Evolutionary conservation across 2,329 filamentous ascomycete species (phyloP), one percentile per base, ranked within the genome.

Genomic region (Chrysoporthe puriensis): DNA sequence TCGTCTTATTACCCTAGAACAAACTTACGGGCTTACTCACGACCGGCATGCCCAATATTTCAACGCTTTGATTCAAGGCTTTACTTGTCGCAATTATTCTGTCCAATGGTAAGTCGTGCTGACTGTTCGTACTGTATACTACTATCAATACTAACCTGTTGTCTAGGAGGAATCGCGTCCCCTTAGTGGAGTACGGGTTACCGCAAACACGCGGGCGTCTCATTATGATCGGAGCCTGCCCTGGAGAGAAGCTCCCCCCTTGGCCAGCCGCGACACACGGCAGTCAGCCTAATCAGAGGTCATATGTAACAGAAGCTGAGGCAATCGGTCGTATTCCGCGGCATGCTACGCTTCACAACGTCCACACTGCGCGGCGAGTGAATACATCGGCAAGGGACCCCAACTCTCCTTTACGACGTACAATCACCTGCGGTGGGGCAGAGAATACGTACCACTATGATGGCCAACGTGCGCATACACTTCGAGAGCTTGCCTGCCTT

Each of bases 1-100:
- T 0, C 83, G 93, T 0, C 73, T 96, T 0, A 85, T 92, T 1
- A 96, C 92, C 0, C 80, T 96, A 0, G 93, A 97, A 72, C 90
- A 97, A 73, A 94, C 93, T 0, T 89, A 87, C 64, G 92, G 92
- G 0, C 83, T 96, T 0, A 76, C 85, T 0, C 80, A 83, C 21
- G 77, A 83, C 0, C 76, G 80, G 0, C 88, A 90, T 62, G 76
- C 78, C 9, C 76, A 79, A 0, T 88, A 85, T 63, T 89, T 94
- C 59, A 81, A 84, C 50, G 78, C 82, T 0, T 77, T 94, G 0
- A 79, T 96, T 2, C 79, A 84, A 36, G 86, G 89, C 43, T 89
- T 94, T 64, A 88, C 91, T 0, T 78, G 85, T 2, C 77, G 84
- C 36, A 87, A 88, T 1, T 96, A 92, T 74, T 92, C 89, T 0